phyloP scores from a whole-genome alignment of 1,284 basidiomycete genomes.

The Ceratobasidium papillatum region DNA sequence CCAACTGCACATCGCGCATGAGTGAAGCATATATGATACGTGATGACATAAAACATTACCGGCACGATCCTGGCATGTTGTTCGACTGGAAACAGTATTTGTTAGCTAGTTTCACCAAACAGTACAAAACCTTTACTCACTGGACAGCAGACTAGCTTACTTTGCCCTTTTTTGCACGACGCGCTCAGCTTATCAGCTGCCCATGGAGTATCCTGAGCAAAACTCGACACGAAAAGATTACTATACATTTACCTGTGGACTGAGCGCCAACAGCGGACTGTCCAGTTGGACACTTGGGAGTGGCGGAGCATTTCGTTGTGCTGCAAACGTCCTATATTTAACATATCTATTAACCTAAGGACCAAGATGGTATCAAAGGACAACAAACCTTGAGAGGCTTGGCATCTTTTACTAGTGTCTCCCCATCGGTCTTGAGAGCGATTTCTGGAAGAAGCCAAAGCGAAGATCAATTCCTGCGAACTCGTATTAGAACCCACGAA shows the following conservation, averaged over 20 bases:
- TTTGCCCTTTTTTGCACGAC: constrained; percentile 3
- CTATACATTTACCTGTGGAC: neutral
- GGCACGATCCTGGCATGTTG: constrained; percentile 6
- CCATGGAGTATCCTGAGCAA: neutral
- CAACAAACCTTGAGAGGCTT: neutral
- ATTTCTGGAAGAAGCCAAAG: neutral
- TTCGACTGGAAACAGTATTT: neutral
- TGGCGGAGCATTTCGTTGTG: constrained; percentile 4
- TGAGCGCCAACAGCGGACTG: neutral
- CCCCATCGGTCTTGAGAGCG: neutral
- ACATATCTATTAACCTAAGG: too few species aligned
- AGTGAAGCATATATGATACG: neutral
- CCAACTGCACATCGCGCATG: neutral
- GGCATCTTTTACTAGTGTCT: neutral
- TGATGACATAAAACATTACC: neutral
- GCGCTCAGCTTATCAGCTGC: constrained; percentile 9
- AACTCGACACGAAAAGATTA: too few species aligned
- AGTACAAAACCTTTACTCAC: too few species aligned
- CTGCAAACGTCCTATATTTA: neutral
- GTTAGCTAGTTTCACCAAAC: too few species aligned
- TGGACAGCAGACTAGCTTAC: neutral
- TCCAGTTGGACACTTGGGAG: neutral
- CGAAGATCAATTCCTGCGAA: too few species aligned
- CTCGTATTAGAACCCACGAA: neutral
- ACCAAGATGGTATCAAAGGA: too few species aligned